These are phyloP conservation scores for Annulohypoxylon truncatum DNA, from an alignment of 2,329 filamentous ascomycete genomes.

Conservation along the genomic window DNA sequence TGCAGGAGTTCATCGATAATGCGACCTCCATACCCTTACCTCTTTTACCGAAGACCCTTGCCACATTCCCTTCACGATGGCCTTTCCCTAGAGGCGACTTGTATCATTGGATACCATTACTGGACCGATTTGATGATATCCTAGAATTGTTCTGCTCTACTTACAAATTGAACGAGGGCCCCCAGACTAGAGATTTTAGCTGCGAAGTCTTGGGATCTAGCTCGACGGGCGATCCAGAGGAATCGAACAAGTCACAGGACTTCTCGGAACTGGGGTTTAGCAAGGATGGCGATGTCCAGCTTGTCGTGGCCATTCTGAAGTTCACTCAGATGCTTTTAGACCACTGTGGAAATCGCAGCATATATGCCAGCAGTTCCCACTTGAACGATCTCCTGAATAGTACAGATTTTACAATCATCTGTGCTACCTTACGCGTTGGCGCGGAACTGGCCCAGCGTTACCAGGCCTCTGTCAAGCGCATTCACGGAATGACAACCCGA, in stretches of 20 bases:
- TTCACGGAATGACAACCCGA: constrained; percentile 68
- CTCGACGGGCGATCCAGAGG: constrained; percentile 62
- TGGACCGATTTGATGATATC: constrained; percentile 93
- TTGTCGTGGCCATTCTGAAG: constrained; percentile 82
- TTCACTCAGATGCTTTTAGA: constrained; percentile 92
- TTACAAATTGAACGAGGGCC: constrained; percentile 83
- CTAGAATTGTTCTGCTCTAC: constrained; percentile 82
- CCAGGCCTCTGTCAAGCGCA: constrained; percentile 85
- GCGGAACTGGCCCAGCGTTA: constrained; percentile 93
- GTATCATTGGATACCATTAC: constrained; percentile 95
- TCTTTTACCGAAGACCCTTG: constrained; percentile 80
- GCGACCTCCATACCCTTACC: constrained; percentile 77
- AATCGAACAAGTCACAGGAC: constrained; percentile 59
- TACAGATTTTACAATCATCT: constrained; percentile 82
- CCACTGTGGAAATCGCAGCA: constrained; percentile 95
- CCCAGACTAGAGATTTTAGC: constrained; percentile 81
- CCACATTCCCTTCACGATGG: constrained; percentile 88
- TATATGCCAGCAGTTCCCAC: constrained; percentile 93
- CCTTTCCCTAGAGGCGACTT: constrained; percentile 94
- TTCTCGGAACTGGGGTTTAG: constrained; percentile 72
- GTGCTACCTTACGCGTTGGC: constrained; percentile 81
- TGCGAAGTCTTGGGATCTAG: constrained; percentile 71
- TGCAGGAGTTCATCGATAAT: constrained; percentile 81
- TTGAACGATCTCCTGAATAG: constrained; percentile 91
- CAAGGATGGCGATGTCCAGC: constrained; percentile 79